phyloP scores from a whole-genome alignment of 108 stramenopile genomes.

The Asterionellopsis glacialis region DNA sequence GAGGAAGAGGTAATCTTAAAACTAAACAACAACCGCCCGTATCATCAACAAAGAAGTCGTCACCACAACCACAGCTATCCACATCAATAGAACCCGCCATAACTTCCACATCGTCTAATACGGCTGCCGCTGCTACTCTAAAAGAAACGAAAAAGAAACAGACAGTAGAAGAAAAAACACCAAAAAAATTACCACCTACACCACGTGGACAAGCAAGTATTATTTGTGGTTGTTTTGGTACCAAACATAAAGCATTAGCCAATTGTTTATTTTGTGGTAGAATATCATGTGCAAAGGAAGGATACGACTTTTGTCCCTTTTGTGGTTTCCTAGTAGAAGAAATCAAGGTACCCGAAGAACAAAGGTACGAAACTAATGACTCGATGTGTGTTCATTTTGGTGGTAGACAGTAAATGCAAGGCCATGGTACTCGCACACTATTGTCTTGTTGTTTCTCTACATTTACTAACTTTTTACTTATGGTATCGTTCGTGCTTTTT shows the following conservation, averaged over 20 bases:
- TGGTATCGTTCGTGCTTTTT: too few species aligned
- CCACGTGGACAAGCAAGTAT: conserved; percentile 21
- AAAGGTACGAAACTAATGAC: too few species aligned
- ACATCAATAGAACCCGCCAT: too few species aligned
- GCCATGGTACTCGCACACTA: too few species aligned
- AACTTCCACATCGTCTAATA: too few species aligned
- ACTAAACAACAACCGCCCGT: too few species aligned
- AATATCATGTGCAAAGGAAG: conserved; percentile 46
- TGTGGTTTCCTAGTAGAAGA: conserved; percentile 33
- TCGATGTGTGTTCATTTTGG: not conserved
- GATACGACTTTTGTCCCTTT: conserved; percentile 52
- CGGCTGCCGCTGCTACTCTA: too few species aligned
- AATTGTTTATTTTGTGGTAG: conserved; percentile 62
- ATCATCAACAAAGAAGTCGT: too few species aligned
- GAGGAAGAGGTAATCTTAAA: too few species aligned
- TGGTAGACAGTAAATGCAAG: not conserved
- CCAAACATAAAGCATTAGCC: conserved; percentile 39
- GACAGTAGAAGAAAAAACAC: not conserved
- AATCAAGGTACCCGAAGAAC: not conserved
- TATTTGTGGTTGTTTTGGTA: conserved; percentile 61
- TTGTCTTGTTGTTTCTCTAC: too few species aligned
- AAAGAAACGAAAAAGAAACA: not conserved
- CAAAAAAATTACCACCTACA: conserved; percentile 11
- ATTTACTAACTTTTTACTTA: too few species aligned
- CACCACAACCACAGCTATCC: too few species aligned